phyloP scores from a whole-genome alignment of 148 eudicot genomes.

The Camellia sinensis region DNA sequence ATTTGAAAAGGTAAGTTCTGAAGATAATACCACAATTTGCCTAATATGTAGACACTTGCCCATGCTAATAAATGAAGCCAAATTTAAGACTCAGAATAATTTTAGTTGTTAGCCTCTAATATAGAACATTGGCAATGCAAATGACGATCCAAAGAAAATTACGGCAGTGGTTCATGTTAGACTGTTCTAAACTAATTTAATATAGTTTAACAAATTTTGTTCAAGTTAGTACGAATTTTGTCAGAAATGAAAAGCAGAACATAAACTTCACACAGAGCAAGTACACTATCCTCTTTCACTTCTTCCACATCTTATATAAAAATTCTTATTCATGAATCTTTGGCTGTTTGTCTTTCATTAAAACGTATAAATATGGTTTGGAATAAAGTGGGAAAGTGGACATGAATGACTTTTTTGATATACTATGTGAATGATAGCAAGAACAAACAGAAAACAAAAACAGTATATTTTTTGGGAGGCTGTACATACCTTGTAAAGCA shows the following conservation, averaged over 20 bases:
- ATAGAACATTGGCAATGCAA: not conserved
- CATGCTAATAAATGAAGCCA: not conserved
- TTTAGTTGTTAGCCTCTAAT: not conserved
- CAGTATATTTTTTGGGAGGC: constrained; percentile 2
- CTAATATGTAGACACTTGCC: not conserved
- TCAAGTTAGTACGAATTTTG: not conserved
- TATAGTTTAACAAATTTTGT: not conserved
- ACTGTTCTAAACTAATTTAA: not conserved
- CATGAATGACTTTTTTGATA: not conserved
- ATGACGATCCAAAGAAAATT: not conserved
- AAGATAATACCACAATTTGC: not conserved
- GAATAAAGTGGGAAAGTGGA: not conserved
- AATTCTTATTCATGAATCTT: not conserved
- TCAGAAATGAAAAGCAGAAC: not conserved
- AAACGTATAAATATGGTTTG: not conserved
- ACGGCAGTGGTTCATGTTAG: not conserved
- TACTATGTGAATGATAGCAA: not conserved
- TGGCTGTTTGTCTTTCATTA: not conserved
- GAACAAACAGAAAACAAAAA: constrained; percentile 1
- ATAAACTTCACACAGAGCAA: not conserved
- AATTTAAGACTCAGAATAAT: not conserved
- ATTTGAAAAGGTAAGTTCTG: not conserved
- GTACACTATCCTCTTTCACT: not conserved
- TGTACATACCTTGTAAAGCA: constrained; percentile 85
- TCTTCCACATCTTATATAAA: not conserved